Evolutionary conservation across 2,329 filamentous ascomycete species (phyloP).

Genomic region (Aspergillus sp.): DNA sequence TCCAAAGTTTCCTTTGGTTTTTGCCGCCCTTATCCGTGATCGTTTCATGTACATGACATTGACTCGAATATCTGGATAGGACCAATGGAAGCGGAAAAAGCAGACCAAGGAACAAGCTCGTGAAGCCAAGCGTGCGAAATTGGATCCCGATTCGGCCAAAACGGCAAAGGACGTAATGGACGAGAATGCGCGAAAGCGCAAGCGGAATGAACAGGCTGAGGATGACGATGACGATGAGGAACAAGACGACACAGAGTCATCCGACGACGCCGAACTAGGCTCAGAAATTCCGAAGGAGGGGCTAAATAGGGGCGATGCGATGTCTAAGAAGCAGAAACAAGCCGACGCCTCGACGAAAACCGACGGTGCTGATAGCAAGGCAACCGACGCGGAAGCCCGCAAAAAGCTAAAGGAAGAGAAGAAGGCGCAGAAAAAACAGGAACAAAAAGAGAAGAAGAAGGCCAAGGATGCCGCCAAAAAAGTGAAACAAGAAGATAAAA

Average conservation of each 20-base stretch:
- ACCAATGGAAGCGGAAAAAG: conserved; percentile 94
- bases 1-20: conserved; percentile 12
- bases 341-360: conserved; percentile 29
- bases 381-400: conserved; percentile 35
- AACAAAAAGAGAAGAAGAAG: conserved; percentile 51
- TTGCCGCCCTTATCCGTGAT: conserved; percentile 7
- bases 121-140: conserved; percentile 80
- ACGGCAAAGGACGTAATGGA: conserved; percentile 93
- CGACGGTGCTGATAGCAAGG: conserved; percentile 19
- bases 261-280: conserved; percentile 43
- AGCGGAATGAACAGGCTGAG: conserved; percentile 63
- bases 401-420: conserved; percentile 42
- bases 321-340: conserved; percentile 58
- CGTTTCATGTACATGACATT: conserved; percentile 10
- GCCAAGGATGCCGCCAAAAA: conserved; percentile 38
- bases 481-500: conserved; percentile 36
- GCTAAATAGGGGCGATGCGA: conserved; percentile 49
- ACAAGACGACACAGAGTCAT: conserved; percentile 38
- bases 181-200: conserved; percentile 77
- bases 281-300: conserved; percentile 61
- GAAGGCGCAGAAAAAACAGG: conserved; percentile 48
- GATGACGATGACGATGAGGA: conserved; percentile 22
- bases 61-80: conserved; percentile 51
- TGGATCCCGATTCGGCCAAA: conserved; percentile 87
- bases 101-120: conserved; percentile 87